Conservation (phyloP, 306 rosid species). For the Luffa aegyptiaca region DNA sequence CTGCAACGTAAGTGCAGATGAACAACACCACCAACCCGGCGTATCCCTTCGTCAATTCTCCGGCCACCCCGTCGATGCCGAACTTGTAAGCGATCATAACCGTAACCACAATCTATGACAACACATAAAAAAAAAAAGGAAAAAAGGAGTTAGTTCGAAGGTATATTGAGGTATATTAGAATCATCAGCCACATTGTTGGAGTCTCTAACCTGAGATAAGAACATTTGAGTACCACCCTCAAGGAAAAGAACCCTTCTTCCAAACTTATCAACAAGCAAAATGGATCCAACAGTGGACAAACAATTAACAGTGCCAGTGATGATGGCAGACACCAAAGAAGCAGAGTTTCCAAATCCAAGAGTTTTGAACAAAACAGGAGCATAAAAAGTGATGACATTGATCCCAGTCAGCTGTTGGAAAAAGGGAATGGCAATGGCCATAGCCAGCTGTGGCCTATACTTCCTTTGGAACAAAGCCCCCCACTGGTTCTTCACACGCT, state of each 20-base stretch:
- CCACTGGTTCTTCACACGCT: slow-evolving; percentile 48
- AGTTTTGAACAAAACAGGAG: slow-evolving; percentile 68
- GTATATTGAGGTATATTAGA: too few species aligned
- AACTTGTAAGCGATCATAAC: slow-evolving; percentile 42
- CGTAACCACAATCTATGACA: slow-evolving; percentile 40
- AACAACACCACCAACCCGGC: slow-evolving; percentile 30
- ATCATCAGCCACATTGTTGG: too few species aligned
- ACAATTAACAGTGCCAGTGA: slow-evolving; percentile 41
- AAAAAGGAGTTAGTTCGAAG: background rate
- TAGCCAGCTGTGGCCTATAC: slow-evolving; percentile 57
- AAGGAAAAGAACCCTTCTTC: slow-evolving; percentile 58
- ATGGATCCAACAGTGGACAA: slow-evolving; percentile 41
- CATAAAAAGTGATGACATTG: slow-evolving; percentile 71
- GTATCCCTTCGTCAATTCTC: slow-evolving; percentile 32
- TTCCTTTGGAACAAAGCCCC: slow-evolving; percentile 27
- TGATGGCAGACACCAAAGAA: slow-evolving; percentile 54
- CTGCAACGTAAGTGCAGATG: slow-evolving; percentile 48
- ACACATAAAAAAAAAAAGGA: too few species aligned
- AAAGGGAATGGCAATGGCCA: slow-evolving; percentile 56
- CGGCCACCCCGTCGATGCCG: slow-evolving; percentile 52
- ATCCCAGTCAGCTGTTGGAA: slow-evolving; percentile 81
- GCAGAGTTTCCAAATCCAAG: slow-evolving; percentile 60
- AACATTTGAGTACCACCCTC: slow-evolving; percentile 77
- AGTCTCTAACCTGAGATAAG: slow-evolving; percentile 29
- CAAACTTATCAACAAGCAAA: slow-evolving; percentile 40